phyloP scores from a whole-genome alignment of 768 basidiomycete genomes.

The Mycena capillaripes region DNA sequence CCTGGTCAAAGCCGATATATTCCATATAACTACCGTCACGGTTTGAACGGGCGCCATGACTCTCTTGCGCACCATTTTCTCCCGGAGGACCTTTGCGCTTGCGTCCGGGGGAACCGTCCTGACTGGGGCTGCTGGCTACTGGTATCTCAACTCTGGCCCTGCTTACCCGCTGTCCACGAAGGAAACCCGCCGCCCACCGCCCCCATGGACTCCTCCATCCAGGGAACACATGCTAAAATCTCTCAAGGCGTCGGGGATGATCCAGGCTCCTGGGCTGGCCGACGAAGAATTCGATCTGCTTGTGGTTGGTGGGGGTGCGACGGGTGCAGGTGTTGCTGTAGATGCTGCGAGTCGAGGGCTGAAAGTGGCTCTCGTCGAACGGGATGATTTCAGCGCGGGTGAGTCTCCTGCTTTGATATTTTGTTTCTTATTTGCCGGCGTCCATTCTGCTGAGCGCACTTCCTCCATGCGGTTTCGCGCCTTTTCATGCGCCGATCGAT shows the following conservation, averaged over 20 bases:
- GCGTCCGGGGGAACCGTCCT: conserved; percentile 67
- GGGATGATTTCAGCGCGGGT: conserved; percentile 94
- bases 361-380: conserved; percentile 93
- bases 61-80: conserved; percentile 61
- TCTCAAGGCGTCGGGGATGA: conserved; percentile 63
- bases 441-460: neutral
- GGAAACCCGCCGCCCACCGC: conserved; percentile 79
- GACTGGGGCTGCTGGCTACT: conserved; percentile 72
- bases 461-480: neutral
- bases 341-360: conserved; percentile 94
- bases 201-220: conserved; percentile 84
- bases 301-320: conserved; percentile 95
- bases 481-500: too few species aligned
- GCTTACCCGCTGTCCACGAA: conserved; percentile 74
- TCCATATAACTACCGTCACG: neutral
- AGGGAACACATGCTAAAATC: conserved; percentile 74
- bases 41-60: conserved; percentile 40
- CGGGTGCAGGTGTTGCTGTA: conserved; percentile 95
- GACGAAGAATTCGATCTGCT: conserved; percentile 82
- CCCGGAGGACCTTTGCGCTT: conserved; percentile 67
- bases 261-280: conserved; percentile 40
- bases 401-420: conserved; percentile 35
- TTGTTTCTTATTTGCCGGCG: neutral
- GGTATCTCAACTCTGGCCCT: conserved; percentile 82
- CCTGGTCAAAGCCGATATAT: neutral